Percentiles rank a stretch among this genome's conserved stretches.
These are phyloP conservation scores for Russula griseocarnosa DNA, from an alignment of 768 basidiomycete species.

Conservation along the genomic window DNA sequence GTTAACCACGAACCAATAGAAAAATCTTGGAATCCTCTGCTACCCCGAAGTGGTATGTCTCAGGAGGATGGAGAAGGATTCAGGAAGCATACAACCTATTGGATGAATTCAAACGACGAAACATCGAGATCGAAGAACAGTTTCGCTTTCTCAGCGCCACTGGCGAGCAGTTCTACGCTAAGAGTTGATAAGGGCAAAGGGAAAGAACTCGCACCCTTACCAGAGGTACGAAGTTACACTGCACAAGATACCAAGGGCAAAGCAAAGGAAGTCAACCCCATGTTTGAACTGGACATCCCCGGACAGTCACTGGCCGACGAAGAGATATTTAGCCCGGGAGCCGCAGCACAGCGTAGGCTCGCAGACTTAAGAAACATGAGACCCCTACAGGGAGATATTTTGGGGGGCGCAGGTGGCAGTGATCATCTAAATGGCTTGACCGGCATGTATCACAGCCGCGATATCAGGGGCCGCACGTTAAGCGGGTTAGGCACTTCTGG, in stretches of 20 bases:
- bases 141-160: not conserved
- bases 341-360: conserved; percentile 5
- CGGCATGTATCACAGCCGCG: not conserved
- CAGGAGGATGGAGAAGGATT: not conserved
- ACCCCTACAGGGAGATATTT: not conserved
- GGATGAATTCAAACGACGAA: conserved; percentile 6
- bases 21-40: not conserved
- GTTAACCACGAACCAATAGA: not conserved
- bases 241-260: conserved; percentile 8
- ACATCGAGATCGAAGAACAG: not conserved
- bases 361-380: not conserved
- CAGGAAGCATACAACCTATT: conserved; percentile 12
- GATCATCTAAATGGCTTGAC: conserved; percentile 1
- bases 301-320: not conserved
- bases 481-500: no score
- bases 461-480: not conserved
- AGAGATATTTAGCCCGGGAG: conserved; percentile 18
- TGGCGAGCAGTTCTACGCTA: not conserved
- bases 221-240: not conserved
- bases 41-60: conserved; percentile 1
- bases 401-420: conserved; percentile 2
- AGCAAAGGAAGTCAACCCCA: not conserved
- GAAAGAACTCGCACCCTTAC: not conserved
- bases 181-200: not conserved
- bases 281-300: not conserved